These are phyloP conservation scores for Daldinia bambusicola DNA, from an alignment of 495 filamentous ascomycete species.

Conservation along the genomic window DNA sequence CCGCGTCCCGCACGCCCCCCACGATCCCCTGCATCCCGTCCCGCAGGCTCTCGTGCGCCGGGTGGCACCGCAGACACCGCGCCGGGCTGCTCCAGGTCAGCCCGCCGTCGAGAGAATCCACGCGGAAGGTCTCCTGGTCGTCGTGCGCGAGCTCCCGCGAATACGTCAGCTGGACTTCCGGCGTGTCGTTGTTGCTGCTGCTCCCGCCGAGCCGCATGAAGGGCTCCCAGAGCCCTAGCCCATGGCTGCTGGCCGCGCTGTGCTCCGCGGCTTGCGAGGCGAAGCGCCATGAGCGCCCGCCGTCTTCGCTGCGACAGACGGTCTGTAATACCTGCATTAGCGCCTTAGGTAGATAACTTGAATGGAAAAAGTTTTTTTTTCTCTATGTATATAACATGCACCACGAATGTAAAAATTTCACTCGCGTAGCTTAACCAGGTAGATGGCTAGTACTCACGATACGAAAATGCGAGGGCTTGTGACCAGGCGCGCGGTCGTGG, in stretches of 20 bases:
- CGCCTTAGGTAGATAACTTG: too few species aligned
- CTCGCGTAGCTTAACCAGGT: neutral
- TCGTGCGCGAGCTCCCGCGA: conserved; percentile 52
- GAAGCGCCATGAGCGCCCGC: conserved; percentile 64
- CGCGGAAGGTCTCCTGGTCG: conserved; percentile 69
- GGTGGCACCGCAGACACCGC: conserved; percentile 44
- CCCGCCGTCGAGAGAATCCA: conserved; percentile 65
- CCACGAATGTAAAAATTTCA: too few species aligned
- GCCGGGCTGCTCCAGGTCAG: conserved; percentile 57
- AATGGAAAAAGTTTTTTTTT: too few species aligned
- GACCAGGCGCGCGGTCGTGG: conserved; percentile 57
- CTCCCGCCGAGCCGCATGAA: conserved; percentile 62
- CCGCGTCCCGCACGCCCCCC: conserved; percentile 17
- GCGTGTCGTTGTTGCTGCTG: conserved; percentile 20
- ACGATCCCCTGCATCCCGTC: conserved; percentile 63
- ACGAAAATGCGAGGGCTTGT: conserved; percentile 63
- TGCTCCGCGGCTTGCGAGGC: conserved; percentile 60
- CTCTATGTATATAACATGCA: too few species aligned
- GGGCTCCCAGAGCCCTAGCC: conserved; percentile 69
- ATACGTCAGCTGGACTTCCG: conserved; percentile 63
- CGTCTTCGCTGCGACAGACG: conserved; percentile 65
- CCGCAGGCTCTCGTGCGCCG: conserved; percentile 50
- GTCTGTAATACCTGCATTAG: conserved; percentile 40
- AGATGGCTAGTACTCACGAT: conserved; percentile 48
- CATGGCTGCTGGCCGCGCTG: conserved; percentile 51